phyloP scores from a whole-genome alignment of 305 asterid species.

The Withania somnifera region DNA sequence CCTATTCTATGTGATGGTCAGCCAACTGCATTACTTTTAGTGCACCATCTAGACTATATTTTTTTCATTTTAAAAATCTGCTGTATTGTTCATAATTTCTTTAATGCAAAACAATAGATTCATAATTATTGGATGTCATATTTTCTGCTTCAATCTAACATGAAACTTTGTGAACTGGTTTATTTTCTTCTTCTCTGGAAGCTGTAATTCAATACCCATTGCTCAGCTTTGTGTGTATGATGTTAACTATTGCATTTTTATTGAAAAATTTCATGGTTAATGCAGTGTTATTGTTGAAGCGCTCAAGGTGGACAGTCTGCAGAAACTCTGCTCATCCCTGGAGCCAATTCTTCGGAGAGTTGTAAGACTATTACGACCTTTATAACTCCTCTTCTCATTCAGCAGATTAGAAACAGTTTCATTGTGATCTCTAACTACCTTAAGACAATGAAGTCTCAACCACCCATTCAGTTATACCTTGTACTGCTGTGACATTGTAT shows the following conservation, averaged over 20 bases:
- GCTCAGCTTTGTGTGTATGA: background rate
- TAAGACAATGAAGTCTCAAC: background rate
- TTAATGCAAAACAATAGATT: background rate
- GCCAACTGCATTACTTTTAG: background rate
- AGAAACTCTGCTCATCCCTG: conserved; percentile 65
- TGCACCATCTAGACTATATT: background rate
- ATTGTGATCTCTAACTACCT: background rate
- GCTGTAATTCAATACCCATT: background rate
- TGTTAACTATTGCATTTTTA: background rate
- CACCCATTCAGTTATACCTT: background rate
- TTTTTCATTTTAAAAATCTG: background rate
- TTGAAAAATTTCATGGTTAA: conserved; percentile 11
- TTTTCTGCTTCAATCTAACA: background rate
- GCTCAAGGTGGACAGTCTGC: conserved; percentile 67
- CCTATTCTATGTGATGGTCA: background rate
- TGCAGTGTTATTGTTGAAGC: conserved; percentile 79
- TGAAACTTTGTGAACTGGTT: background rate
- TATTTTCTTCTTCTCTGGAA: background rate
- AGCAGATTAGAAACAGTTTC: background rate
- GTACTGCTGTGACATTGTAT: background rate
- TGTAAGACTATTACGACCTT: conserved; percentile 33
- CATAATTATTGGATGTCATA: background rate
- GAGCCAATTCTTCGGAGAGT: conserved; percentile 78
- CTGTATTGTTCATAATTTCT: background rate
- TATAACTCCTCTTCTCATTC: background rate